Evolutionary conservation across 1,284 basidiomycete species (phyloP).

Genomic region (Cryptococcus hybrid): DNA sequence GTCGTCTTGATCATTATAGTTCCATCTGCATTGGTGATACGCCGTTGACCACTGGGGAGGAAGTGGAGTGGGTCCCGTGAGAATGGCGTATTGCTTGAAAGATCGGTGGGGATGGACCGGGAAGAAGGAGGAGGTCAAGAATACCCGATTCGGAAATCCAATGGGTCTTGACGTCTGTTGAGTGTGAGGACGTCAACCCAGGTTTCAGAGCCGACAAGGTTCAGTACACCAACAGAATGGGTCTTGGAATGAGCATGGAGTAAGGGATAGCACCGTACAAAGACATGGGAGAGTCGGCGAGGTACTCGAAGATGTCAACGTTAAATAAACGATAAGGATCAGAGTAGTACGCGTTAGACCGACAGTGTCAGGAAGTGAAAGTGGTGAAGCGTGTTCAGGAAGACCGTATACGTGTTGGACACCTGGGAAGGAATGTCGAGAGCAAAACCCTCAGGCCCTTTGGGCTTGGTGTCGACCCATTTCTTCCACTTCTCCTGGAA

Average conservation of each 20-base stretch:
- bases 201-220: slow-evolving; percentile 88
- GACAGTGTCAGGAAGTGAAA: slow-evolving; percentile 78
- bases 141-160: slow-evolving; percentile 98
- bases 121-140: slow-evolving; percentile 88
- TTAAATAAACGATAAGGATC: slow-evolving; percentile 98
- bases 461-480: slow-evolving; percentile 91
- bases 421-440: slow-evolving; percentile 92
- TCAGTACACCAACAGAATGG: slow-evolving; percentile 86
- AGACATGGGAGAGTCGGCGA: slow-evolving; percentile 84
- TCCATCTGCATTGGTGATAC: slow-evolving; percentile 99
- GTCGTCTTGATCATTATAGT: slow-evolving; percentile 90
- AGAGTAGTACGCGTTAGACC: slow-evolving; percentile 60
- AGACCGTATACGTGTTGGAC: slow-evolving; percentile 91
- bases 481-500: slow-evolving; percentile 88
- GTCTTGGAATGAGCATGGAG: slow-evolving; percentile 83
- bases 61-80: slow-evolving; percentile 82
- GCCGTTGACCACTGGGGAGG: slow-evolving; percentile 90
- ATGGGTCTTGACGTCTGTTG: slow-evolving; percentile 71
- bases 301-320: slow-evolving; percentile 96
- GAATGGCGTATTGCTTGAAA: slow-evolving; percentile 82
- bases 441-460: slow-evolving; percentile 89
- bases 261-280: slow-evolving; percentile 90
- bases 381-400: slow-evolving; percentile 90
- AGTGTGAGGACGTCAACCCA: slow-evolving; percentile 87
- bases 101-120: slow-evolving; percentile 75